Conservation (phyloP, 352 stramenopile species). For the Pythium oligandrum region DNA sequence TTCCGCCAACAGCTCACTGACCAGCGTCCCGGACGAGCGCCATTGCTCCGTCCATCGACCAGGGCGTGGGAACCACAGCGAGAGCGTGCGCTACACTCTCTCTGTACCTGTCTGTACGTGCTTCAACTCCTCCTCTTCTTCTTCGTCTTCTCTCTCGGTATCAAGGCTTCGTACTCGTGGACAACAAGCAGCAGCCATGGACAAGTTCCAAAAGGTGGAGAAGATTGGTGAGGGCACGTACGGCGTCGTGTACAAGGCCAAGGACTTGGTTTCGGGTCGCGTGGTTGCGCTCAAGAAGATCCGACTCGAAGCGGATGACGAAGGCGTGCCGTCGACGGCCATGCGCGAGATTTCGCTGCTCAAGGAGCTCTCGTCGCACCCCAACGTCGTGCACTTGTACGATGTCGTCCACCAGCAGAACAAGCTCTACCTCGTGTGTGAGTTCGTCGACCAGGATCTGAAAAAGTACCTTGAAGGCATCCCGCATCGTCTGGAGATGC, state of each 20-base stretch:
- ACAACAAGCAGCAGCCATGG: constrained; percentile 28
- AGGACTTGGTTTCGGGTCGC: constrained; percentile 82
- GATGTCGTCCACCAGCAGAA: constrained; percentile 83
- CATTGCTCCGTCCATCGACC: too few relatives aligned
- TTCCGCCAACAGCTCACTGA: constrained; percentile 7
- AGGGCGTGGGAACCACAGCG: too few relatives aligned
- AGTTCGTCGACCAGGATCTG: constrained; percentile 85
- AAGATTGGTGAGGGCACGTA: constrained; percentile 95
- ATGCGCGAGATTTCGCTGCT: constrained; percentile 98
- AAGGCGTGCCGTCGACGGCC: constrained; percentile 96
- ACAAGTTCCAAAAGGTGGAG: constrained; percentile 84
- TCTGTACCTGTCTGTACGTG: too few relatives aligned
- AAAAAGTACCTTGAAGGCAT: constrained; percentile 91
- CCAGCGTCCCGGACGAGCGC: too few relatives aligned
- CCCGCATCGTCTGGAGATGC: constrained; percentile 80
- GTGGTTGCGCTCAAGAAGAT: constrained; percentile 96
- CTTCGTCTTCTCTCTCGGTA: too few relatives aligned
- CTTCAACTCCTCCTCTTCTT: too few relatives aligned
- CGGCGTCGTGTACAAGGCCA: constrained; percentile 96
- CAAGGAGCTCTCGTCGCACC: constrained; percentile 91
- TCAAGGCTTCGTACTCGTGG: too few relatives aligned
- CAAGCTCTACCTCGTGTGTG: constrained; percentile 86
- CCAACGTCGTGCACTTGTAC: constrained; percentile 90
- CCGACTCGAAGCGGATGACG: constrained; percentile 89
- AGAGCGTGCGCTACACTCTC: too few relatives aligned